Percentiles rank a stretch among this genome's conserved stretches.
Evolutionary conservation across 208 protist species (phyloP).

Genomic region (Trypanosoma scelopori): DNA sequence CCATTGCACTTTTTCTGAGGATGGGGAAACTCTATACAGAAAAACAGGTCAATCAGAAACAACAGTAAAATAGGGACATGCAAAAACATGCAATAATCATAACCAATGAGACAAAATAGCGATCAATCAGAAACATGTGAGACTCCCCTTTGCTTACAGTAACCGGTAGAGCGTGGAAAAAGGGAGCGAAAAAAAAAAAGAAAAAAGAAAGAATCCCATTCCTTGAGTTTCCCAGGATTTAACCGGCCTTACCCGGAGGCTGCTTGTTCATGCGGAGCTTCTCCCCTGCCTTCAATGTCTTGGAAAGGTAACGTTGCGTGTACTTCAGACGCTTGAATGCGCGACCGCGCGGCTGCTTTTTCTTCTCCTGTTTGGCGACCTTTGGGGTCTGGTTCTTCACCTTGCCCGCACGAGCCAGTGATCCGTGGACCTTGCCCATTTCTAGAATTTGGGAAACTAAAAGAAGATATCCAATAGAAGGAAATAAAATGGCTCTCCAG

Average conservation of each 20-base stretch:
- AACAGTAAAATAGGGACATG: neutral
- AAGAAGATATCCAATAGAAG: conserved; percentile 5
- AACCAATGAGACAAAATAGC: conserved; percentile 7
- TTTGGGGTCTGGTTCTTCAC: conserved; percentile 98
- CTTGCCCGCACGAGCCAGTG: conserved; percentile 98
- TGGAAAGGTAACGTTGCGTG: conserved; percentile 96
- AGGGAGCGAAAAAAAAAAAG: conserved; percentile 31
- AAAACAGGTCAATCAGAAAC: neutral
- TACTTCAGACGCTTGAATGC: conserved; percentile 97
- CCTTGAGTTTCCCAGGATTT: conserved; percentile 26
- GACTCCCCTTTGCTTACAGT: neutral
- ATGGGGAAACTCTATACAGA: no score
- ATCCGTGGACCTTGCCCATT: conserved; percentile 98
- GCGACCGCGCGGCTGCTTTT: conserved; percentile 93
- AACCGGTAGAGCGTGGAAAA: neutral
- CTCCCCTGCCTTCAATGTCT: conserved; percentile 91
- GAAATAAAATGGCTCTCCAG: conserved; percentile 2
- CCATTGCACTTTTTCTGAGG: conserved; percentile 47
- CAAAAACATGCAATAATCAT: no score
- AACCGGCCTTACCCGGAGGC: conserved; percentile 87
- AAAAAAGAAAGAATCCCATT: conserved; percentile 23
- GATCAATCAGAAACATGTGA: neutral
- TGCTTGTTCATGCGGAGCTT: conserved; percentile 94
- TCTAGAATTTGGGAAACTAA: conserved; percentile 34
- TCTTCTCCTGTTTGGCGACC: conserved; percentile 95